These are phyloP conservation scores for Pinus tabuliformis DNA, from an alignment of 75 land plant genomes.

Conservation along the genomic window DNA sequence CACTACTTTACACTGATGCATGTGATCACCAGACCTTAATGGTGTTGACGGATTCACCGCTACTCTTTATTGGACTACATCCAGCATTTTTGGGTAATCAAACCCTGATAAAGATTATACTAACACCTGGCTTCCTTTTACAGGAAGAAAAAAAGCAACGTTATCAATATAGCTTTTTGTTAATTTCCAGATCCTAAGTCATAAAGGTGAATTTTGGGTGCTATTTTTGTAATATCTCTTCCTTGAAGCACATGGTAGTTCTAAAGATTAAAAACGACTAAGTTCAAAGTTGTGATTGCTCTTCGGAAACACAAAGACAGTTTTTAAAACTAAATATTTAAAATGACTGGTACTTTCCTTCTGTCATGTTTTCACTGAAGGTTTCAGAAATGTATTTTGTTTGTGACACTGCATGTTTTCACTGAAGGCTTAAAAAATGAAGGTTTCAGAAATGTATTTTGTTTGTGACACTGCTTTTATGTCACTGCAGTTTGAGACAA, in stretches of 20 bases:
- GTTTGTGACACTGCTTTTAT: not conserved
- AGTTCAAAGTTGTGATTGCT: not conserved
- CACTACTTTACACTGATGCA: not conserved
- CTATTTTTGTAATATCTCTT: not conserved
- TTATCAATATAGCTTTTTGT: not conserved
- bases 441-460: not conserved
- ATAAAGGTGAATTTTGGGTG: not conserved
- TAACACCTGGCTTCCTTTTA: not conserved
- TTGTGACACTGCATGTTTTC: not conserved
- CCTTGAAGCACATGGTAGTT: not conserved
- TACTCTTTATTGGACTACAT: no score
- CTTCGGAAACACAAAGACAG: not conserved
- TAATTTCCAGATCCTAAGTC: not conserved
- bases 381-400: not conserved
- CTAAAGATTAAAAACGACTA: not conserved
- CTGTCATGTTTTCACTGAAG: not conserved
- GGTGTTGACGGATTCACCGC: not conserved
- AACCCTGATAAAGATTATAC: not conserved
- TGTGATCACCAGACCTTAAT: not conserved
- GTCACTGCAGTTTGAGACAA: not conserved
- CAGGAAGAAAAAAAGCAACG: not conserved
- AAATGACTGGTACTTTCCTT: not conserved
- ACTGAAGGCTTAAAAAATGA: not conserved
- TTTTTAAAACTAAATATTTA: not conserved
- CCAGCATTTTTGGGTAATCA: not conserved